Conservation (phyloP, 495 filamentous ascomycete species). For the Sabuloglossum arenarium region DNA sequence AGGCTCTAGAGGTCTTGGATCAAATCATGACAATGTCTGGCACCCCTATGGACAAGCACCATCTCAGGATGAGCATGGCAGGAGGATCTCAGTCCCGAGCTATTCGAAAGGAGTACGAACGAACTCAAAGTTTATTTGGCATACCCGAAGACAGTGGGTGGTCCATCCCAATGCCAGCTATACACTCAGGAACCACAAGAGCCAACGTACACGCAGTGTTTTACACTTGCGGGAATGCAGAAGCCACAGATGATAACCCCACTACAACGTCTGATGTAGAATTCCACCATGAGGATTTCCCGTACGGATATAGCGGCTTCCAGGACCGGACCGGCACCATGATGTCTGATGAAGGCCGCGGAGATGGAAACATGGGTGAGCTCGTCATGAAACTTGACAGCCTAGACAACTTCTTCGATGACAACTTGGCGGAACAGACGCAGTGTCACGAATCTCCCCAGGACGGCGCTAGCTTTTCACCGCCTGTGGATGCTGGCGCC, state of each 20-base stretch:
- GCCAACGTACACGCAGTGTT: conserved; percentile 92
- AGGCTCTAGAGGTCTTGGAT: conserved; percentile 77
- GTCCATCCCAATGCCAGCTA: conserved; percentile 86
- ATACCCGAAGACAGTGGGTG: conserved; percentile 92
- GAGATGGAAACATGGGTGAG: conserved; percentile 59
- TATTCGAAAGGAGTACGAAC: conserved; percentile 82
- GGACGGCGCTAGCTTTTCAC: conserved; percentile 33
- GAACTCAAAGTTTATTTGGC: conserved; percentile 82
- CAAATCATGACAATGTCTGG: conserved; percentile 87
- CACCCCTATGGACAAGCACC: conserved; percentile 80
- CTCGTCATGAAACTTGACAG: conserved; percentile 81
- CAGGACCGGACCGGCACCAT: conserved; percentile 68
- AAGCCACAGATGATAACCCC: conserved; percentile 33
- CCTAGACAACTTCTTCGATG: conserved; percentile 88
- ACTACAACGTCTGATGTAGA: conserved; percentile 66
- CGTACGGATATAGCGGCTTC: conserved; percentile 49
- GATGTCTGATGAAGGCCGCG: conserved; percentile 69
- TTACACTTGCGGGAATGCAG: conserved; percentile 55
- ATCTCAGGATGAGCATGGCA: conserved; percentile 93
- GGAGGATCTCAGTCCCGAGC: conserved; percentile 49
- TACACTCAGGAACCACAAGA: conserved; percentile 63
- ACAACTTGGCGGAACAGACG: conserved; percentile 21
- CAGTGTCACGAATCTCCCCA: conserved; percentile 18
- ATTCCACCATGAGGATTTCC: conserved; percentile 79
- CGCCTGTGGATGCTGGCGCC: conserved; percentile 50